A percentile compares a stretch with the other conserved stretches of the same genome.
phyloP scores from a whole-genome alignment of 2,329 filamentous ascomycete genomes.

The Exophiala dermatitidis region DNA sequence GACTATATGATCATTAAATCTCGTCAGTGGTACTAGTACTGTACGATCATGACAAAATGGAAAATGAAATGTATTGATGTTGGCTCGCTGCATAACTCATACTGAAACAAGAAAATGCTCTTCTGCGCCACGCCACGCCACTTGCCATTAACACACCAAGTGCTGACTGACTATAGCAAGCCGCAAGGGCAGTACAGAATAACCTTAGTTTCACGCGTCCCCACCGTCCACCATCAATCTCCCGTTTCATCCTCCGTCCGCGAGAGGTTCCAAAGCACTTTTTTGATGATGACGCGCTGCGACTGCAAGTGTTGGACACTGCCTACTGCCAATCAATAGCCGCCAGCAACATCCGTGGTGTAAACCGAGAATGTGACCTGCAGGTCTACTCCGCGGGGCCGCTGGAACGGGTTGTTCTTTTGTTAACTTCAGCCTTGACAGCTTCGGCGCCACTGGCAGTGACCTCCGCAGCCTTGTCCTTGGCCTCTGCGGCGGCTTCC shows the following conservation, averaged over 20 bases:
- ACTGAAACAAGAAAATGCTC: not conserved
- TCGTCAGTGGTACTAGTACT: not conserved
- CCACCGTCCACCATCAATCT: too few species aligned
- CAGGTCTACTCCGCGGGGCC: slow-evolving; percentile 24
- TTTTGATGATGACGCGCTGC: too few species aligned
- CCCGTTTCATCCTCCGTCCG: too few species aligned
- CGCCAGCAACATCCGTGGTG: too few species aligned
- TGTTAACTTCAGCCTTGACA: slow-evolving; percentile 62
- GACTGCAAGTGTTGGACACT: too few species aligned
- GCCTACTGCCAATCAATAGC: too few species aligned
- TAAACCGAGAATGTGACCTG: not conserved
- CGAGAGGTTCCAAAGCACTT: too few species aligned
- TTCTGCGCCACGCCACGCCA: not conserved
- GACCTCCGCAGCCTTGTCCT: slow-evolving; percentile 59
- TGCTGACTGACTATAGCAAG: not conserved
- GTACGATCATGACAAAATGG: not conserved
- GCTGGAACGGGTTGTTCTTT: slow-evolving; percentile 48
- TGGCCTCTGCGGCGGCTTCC: slow-evolving; percentile 55
- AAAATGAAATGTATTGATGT: not conserved
- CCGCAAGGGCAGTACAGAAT: not conserved
- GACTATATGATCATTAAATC: not conserved
- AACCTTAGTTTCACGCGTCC: too few species aligned
- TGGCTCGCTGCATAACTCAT: not conserved
- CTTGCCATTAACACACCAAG: not conserved
- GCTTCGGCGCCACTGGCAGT: slow-evolving; percentile 60